Percentiles rank a stretch among this genome's conserved stretches.
phyloP scores from a whole-genome alignment of 2,329 filamentous ascomycete genomes.

The Xylariaceae sp. region DNA sequence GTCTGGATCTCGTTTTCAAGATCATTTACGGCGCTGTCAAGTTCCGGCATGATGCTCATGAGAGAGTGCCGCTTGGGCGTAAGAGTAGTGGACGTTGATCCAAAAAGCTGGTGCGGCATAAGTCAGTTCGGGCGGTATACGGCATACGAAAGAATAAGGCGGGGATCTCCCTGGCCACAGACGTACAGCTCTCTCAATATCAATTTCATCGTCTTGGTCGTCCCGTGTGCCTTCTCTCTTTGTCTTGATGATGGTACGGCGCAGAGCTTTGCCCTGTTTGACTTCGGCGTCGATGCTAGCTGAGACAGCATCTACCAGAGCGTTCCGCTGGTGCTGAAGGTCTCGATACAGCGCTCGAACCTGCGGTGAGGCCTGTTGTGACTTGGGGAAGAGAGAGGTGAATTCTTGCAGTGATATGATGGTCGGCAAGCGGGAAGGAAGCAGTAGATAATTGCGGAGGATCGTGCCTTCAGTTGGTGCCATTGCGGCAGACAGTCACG shows the following conservation, averaged over 20 bases:
- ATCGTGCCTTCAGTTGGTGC: conserved; percentile 72
- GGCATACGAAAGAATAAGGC: background rate
- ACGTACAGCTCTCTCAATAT: conserved; percentile 58
- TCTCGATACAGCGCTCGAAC: conserved; percentile 74
- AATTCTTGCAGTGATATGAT: conserved; percentile 74
- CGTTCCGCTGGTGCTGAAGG: conserved; percentile 70
- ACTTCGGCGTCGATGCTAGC: conserved; percentile 64
- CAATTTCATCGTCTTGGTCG: conserved; percentile 60
- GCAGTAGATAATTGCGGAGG: conserved; percentile 73
- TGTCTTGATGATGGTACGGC: conserved; percentile 54
- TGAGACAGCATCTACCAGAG: conserved; percentile 65
- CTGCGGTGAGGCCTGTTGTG: conserved; percentile 63
- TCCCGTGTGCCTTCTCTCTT: conserved; percentile 52
- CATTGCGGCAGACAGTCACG: conserved; percentile 43
- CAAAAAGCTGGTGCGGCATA: conserved; percentile 53
- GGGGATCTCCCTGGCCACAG: conserved; percentile 3
- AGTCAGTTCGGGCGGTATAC: conserved; percentile 8
- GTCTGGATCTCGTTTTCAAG: conserved; percentile 66
- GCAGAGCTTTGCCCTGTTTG: conserved; percentile 56
- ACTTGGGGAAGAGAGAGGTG: conserved; percentile 69
- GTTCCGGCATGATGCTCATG: conserved; percentile 62
- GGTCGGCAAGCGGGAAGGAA: conserved; percentile 70
- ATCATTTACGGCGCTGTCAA: conserved; percentile 63
- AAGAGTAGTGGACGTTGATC: conserved; percentile 43
- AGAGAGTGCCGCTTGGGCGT: conserved; percentile 57